Evolutionary conservation across 148 eudicot species (phyloP).

Genomic region (Salicornia ramosissima): DNA sequence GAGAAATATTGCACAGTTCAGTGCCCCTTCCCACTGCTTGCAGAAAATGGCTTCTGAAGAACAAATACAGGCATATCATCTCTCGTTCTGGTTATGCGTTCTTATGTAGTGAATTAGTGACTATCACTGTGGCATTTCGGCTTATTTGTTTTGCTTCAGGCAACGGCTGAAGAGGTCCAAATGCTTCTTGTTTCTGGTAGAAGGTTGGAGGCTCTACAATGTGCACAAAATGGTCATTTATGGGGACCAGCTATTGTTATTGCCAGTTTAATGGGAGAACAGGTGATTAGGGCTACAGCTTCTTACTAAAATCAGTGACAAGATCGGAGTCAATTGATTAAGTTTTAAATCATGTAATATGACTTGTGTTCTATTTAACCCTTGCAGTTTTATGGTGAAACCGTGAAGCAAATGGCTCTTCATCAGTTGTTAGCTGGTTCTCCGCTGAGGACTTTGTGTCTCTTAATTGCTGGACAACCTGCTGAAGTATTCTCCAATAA

Average conservation of each 20-base stretch:
- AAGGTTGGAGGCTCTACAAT: slow-evolving; percentile 70
- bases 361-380: slow-evolving; percentile 7
- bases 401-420: slow-evolving; percentile 87
- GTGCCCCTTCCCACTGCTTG: slow-evolving; percentile 49
- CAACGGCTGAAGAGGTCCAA: slow-evolving; percentile 75
- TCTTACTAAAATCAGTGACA: not conserved
- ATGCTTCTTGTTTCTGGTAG: slow-evolving; percentile 81
- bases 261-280: slow-evolving; percentile 82
- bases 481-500: slow-evolving; percentile 64
- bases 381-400: slow-evolving; percentile 68
- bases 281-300: slow-evolving; percentile 36
- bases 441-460: slow-evolving; percentile 83
- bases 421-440: slow-evolving; percentile 69
- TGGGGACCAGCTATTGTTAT: slow-evolving; percentile 88
- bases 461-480: slow-evolving; percentile 79
- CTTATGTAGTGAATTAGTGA: not conserved
- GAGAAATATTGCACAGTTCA: slow-evolving; percentile 32
- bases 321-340: not conserved
- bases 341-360: not conserved
- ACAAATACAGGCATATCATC: slow-evolving; percentile 50
- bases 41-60: slow-evolving; percentile 71
- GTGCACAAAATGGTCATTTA: slow-evolving; percentile 79
- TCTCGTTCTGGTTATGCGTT: slow-evolving; percentile 5
- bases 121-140: not conserved
- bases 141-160: slow-evolving; percentile 37